A percentile compares a stretch with the other conserved stretches of the same genome.
Evolutionary conservation across 495 filamentous ascomycete species (phyloP).

Genomic region (Trichoderma gamsii): DNA sequence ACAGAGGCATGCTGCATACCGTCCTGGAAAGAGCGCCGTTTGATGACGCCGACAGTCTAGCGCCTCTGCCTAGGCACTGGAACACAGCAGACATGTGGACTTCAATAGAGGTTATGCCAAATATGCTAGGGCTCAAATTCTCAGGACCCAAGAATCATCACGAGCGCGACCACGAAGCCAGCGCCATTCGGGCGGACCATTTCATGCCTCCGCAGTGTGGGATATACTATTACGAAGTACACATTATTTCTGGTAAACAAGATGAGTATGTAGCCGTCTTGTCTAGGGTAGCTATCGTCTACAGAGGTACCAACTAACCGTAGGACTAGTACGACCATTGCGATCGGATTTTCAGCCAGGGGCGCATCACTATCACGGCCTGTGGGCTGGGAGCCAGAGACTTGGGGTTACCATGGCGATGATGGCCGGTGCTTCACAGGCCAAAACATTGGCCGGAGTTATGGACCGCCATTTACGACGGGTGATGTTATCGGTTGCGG

Average conservation of each 20-base stretch:
- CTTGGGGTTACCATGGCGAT: constrained; percentile 96
- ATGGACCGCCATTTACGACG: constrained; percentile 61
- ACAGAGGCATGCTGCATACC: constrained; percentile 79
- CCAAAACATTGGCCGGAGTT: constrained; percentile 65
- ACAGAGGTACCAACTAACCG: constrained; percentile 1
- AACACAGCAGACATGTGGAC: constrained; percentile 67
- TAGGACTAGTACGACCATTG: constrained; percentile 60
- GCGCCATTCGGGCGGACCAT: constrained; percentile 76
- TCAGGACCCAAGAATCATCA: constrained; percentile 32
- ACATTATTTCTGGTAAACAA: constrained; percentile 74
- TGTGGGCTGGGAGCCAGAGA: constrained; percentile 92
- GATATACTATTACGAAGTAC: constrained; percentile 94
- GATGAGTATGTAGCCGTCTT: constrained; percentile 63
- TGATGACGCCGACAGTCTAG: constrained; percentile 43
- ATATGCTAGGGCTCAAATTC: constrained; percentile 77
- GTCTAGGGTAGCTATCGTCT: constrained; percentile 17
- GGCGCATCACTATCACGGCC: constrained; percentile 73
- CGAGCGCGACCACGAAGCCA: constrained; percentile 71
- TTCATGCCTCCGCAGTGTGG: constrained; percentile 89
- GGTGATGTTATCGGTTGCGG: constrained; percentile 90
- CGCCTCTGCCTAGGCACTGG: constrained; percentile 76
- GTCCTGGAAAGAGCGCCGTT: constrained; percentile 74
- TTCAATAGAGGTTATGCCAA: constrained; percentile 66
- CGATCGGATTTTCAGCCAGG: constrained; percentile 75
- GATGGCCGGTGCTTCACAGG: constrained; percentile 83